These are phyloP conservation scores for Colletotrichum aenigma DNA, from an alignment of 2,329 filamentous ascomycete genomes.

Conservation along the genomic window DNA sequence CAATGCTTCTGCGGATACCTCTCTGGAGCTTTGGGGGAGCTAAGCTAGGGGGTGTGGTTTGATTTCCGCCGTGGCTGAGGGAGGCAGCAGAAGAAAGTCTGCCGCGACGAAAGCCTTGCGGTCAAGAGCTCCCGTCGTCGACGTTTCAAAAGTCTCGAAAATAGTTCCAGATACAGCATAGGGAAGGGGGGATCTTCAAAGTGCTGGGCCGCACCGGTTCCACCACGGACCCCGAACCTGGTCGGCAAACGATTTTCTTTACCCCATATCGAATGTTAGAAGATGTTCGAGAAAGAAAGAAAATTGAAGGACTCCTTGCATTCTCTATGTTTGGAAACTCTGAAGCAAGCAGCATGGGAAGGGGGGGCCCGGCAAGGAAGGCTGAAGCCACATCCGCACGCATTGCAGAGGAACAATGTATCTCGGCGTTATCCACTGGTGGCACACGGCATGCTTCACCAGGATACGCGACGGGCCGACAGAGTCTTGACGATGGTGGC, in stretches of 20 bases:
- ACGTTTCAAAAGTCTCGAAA: slow-evolving; percentile 11
- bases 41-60: neutral
- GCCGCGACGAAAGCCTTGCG: neutral
- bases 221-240: neutral
- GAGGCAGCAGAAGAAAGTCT: neutral
- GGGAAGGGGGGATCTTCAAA: neutral
- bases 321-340: neutral
- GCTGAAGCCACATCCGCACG: neutral
- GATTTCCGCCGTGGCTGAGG: neutral
- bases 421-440: neutral
- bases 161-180: neutral
- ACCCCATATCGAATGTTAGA: neutral
- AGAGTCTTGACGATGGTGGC: neutral
- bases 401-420: neutral
- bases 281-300: slow-evolving; percentile 3
- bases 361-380: neutral
- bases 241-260: neutral
- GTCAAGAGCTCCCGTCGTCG: neutral
- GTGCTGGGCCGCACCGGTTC: neutral
- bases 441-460: neutral
- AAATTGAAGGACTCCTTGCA: neutral
- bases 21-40: neutral
- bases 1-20: slow-evolving; percentile 6
- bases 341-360: neutral
- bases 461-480: neutral